Conservation (phyloP, 225 moss, liverwort and hornwort species). For the Straminergon stramineum region DNA sequence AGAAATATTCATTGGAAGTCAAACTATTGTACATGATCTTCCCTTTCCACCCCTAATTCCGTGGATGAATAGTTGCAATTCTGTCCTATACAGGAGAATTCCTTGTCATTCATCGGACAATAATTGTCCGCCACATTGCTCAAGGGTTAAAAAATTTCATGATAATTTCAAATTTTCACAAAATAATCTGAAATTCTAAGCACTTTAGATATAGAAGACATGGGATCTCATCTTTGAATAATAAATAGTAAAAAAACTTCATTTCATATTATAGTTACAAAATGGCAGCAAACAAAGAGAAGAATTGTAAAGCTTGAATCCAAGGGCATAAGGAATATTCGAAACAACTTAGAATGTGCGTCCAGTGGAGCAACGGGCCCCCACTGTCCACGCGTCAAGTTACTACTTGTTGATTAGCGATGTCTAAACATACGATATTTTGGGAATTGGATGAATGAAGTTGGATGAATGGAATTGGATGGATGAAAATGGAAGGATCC, state of each 20-base stretch:
- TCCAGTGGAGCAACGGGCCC: background rate
- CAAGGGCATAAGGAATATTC: background rate
- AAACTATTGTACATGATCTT: too few relatives aligned
- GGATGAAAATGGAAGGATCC: background rate
- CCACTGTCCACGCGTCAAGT: background rate
- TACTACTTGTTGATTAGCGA: background rate
- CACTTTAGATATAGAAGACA: background rate
- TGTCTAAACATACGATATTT: background rate
- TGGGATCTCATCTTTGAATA: background rate
- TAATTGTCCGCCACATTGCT: too few relatives aligned
- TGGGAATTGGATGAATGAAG: background rate
- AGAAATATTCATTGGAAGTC: too few relatives aligned
- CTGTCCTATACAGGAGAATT: too few relatives aligned
- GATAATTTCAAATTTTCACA: background rate
- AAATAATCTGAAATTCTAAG: background rate
- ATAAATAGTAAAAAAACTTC: background rate
- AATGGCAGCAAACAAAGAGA: background rate
- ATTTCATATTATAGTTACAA: background rate
- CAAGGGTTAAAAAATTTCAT: background rate
- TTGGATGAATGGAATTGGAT: background rate
- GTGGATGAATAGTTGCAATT: too few relatives aligned
- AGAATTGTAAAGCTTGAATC: background rate
- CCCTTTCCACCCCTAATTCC: too few relatives aligned
- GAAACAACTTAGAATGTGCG: background rate
- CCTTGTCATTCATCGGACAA: too few relatives aligned